Base-by-base conservation (phyloP, 2,329 filamentous ascomycete species). In the Chlorencoelia australis region DNA sequence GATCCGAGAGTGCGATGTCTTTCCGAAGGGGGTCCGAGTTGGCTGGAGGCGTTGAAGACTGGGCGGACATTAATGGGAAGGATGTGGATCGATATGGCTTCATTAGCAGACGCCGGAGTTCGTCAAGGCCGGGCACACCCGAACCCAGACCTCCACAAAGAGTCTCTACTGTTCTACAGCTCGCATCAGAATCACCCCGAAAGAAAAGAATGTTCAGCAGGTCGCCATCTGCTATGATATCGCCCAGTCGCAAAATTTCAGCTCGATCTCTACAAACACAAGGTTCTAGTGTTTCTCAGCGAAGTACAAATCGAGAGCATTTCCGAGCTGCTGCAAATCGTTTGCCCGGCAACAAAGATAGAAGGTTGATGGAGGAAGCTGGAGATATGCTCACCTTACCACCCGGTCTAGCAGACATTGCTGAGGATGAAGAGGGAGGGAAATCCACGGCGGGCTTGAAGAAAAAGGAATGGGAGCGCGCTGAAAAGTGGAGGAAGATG, bases 61-160 rank as follows among this genome's bases (percentile, higher is more conserved):
- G 75, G 75, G 71, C 79, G 49, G 72, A 80, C 46, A 61, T 82
- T 2, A 62, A 75, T 35, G 72, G 67, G 20, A 64, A 62, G 33
- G 69, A 75, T 53, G 71, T 82, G 43, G 77, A 82, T 59, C 69
- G 77, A 51, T 82, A 80, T 52, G 77, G 77, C 42, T 82, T 82
- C 59, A 82, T 82, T 49, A 67, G 57, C 35, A 53, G 61, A 28
- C 64, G 63, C 20, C 51, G 59, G 18, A 56, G 61, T 44, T 31
- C 50, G 13, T 54, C 59, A 17, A 55, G 57, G 37, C 57, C 64
- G 11, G 61, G 62, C 43, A 52, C 51, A n/a, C 52, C 54, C n/a
- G 50, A 53, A 31, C 43, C 48, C 16, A 47, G 47, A 40, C 46
- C 53, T 6, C 50, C 49, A n/a, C 51, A 56, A 24, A 47, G 53